phyloP scores from a whole-genome alignment of 441 rosid species.

The Breynia disticha region DNA sequence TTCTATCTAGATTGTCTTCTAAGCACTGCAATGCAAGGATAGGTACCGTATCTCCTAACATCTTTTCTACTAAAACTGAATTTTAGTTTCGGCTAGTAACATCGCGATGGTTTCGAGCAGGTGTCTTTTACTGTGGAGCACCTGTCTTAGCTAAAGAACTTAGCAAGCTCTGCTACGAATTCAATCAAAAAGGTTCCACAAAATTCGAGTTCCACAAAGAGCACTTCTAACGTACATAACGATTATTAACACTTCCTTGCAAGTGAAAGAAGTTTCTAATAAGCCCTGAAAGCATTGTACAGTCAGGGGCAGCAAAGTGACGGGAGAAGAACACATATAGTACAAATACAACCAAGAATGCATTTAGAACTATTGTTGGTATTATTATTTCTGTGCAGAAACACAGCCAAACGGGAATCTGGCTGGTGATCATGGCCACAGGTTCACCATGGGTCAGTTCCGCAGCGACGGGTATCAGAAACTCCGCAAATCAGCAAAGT shows the following conservation, averaged over 20 bases:
- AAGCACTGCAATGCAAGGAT: slow-evolving; percentile 78
- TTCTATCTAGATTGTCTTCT: slow-evolving; percentile 62
- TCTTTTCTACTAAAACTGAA: neutral
- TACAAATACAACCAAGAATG: too few relatives aligned
- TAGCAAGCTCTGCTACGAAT: slow-evolving; percentile 58
- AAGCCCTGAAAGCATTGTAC: neutral
- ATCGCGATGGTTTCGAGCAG: slow-evolving; percentile 27
- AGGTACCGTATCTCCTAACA: slow-evolving; percentile 32
- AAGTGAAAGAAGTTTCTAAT: neutral
- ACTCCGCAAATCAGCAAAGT: neutral
- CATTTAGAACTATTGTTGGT: too few relatives aligned
- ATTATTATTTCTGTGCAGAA: too few relatives aligned
- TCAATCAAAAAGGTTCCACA: slow-evolving; percentile 70
- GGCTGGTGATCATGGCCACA: too few relatives aligned
- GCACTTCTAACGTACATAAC: slow-evolving; percentile 36
- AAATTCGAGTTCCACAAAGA: slow-evolving; percentile 91
- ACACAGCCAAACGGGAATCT: too few relatives aligned
- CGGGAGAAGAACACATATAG: neutral
- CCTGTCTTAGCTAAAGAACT: slow-evolving; percentile 85
- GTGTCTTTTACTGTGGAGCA: slow-evolving; percentile 93
- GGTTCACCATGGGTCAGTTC: too few relatives aligned
- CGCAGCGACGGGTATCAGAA: too few relatives aligned
- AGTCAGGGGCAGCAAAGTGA: neutral
- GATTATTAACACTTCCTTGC: neutral
- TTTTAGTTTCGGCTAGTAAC: neutral